Base-by-base conservation (phyloP, 2,329 filamentous ascomycete species). In the Claviceps spartinae region DNA sequence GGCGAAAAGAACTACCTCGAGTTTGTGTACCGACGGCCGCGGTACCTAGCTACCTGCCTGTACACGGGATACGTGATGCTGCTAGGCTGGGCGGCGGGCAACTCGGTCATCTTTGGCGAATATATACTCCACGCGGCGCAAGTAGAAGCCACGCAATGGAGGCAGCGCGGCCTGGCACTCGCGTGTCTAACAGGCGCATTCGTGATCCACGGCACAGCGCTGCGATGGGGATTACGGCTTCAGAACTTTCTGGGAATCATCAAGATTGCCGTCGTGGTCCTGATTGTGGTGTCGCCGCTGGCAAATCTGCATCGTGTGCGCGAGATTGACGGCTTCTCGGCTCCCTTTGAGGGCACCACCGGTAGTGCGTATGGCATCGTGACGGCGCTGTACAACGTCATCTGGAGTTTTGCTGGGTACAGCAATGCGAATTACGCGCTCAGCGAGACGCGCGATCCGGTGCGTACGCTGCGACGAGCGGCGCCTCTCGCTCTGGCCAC, bases 301-400 rank as follows among this genome's bases (percentile, higher is more conserved):
- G 76, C 74, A 24, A 82, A 81, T 16, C 76, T 80, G 50, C 61
- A 80, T 47, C 78, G 78, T 59, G 72, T 83, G 43, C 74, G 78
- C 48, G 61, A 71, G 38, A 78, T 79, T 5, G 65, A 81, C 61
- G 85, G 82, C 69, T 83, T 86, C 60, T 65, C 67, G 56, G 73
- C 82, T 54, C 76, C 80, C 9, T 86, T 86, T 56, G 73, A 76
- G 47, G 82, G 82, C 8, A 85, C 82, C 5, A 83, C 78, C 1
- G 77, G 78, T 7, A 82, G 76, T 57, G 75, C 79, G 1, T 86
- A 86, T 56, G 80, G 79, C 47, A 73, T 84, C 37, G 81, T 84
- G n/a, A 85, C 79, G 1, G 81, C 83, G 0, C 67, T 86, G 0
- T 85, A 84, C 71, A 86, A 85, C 58, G 81, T 86, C 55, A 82